Evolutionary conservation across 2,329 filamentous ascomycete species (phyloP), one percentile per base, ranked within the genome.

Genomic region (Stagonosporopsis cucurbitacearum): DNA sequence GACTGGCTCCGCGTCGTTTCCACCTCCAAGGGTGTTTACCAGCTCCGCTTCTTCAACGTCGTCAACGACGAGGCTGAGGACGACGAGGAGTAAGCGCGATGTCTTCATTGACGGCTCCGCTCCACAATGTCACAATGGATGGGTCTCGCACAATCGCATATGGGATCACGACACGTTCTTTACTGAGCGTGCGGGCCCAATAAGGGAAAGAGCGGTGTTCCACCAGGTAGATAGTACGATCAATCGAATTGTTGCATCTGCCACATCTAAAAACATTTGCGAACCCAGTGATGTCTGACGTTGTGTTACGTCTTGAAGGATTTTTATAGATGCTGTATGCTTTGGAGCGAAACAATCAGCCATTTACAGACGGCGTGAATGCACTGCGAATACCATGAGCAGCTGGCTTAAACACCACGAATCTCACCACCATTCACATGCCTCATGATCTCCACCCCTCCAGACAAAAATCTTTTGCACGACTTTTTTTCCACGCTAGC

Each of bases 31-130:
- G 94, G 95, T 79, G 93, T 97, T 69, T 99, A 99, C 86, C 93
- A 97, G 87, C 90, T 99, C 82, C 93, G 96, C 86, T 99, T 99
- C 93, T 99, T 96, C 92, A 99, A 99, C 87, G 93, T 99, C 78
- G 94, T 97, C 77, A 95, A 96, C 82, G 95, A 99, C 80, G 94
- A 93, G 80, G 93, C 86, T 73, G 95, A 98, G 71, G 95, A 99
- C 78, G 95, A 99, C 79, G 95, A 99, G 78, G 95, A 99, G 82
- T 99, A 97, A 86, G 37, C 47, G 47, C 53, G 48, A 88, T 60
- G 50, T 57, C 49, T 53, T 52, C 5, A 46, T 36, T 56, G 47
- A 56, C 36, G 47, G 48, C 47, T 50, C 41, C 47, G 44, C 44
- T 37, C 26, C 17, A 50, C 42, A 32, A 56, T 51, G 53, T 47